A percentile compares a stretch with the other conserved stretches of the same genome.
Evolutionary conservation across 164 flowering plant species (phyloP).

Genomic region (Magnolia kwangsiensis): DNA sequence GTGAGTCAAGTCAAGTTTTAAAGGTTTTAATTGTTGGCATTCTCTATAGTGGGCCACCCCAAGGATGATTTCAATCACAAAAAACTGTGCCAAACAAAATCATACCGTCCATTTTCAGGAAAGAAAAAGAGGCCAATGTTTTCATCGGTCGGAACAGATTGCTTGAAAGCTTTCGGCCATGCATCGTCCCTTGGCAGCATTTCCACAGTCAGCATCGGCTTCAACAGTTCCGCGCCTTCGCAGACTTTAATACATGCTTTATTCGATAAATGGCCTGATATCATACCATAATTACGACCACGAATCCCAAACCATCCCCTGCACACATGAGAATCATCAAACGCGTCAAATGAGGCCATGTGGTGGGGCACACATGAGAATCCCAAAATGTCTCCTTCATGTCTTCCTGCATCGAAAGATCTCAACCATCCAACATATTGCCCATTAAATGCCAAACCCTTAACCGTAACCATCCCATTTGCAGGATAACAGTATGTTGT

Average conservation of each 20-base stretch:
- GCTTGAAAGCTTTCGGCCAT: slow-evolving; percentile 50
- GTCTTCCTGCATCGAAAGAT: neutral
- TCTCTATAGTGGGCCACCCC: too few species aligned
- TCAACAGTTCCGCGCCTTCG: slow-evolving; percentile 33
- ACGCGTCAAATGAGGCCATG: too few species aligned
- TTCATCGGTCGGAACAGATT: slow-evolving; percentile 36
- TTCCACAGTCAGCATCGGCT: slow-evolving; percentile 23
- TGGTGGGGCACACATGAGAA: neutral
- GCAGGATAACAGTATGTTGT: too few species aligned
- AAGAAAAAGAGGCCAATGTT: slow-evolving; percentile 58
- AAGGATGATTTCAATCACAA: too few species aligned
- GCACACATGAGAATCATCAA: neutral
- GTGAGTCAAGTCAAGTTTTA: too few species aligned
- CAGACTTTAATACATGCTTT: slow-evolving; percentile 38
- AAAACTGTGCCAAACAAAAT: too few species aligned
- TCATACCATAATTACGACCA: slow-evolving; percentile 9
- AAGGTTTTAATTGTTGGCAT: too few species aligned
- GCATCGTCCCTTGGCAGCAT: slow-evolving; percentile 27
- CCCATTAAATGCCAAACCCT: too few species aligned
- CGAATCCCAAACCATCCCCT: slow-evolving; percentile 42
- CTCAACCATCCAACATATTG: too few species aligned
- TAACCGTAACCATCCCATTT: too few species aligned
- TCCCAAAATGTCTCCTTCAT: neutral
- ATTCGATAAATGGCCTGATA: slow-evolving; percentile 47
- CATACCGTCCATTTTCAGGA: slow-evolving; percentile 38